These are phyloP conservation scores for Copromyces sp. DNA, from an alignment of 495 filamentous ascomycete genomes.

Conservation along the genomic window DNA sequence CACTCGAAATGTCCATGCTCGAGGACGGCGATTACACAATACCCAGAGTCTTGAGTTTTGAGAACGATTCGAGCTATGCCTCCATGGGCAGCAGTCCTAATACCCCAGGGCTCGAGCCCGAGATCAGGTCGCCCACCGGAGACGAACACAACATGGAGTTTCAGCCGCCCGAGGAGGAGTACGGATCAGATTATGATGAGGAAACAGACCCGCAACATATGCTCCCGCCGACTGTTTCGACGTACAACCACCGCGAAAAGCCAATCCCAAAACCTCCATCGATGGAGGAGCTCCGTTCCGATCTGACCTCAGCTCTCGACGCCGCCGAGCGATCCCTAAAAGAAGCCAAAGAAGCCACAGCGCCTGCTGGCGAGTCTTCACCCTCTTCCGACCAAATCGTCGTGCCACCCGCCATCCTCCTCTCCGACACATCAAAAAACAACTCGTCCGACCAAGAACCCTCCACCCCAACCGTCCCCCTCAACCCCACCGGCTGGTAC, in stretches of 20 bases:
- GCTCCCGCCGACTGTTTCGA: conserved; percentile 92
- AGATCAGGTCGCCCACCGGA: conserved; percentile 46
- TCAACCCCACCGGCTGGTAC: conserved; percentile 47
- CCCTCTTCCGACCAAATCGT: conserved; percentile 13
- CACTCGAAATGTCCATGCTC: conserved; percentile 38
- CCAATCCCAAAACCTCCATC: conserved; percentile 81
- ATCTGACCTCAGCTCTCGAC: conserved; percentile 57
- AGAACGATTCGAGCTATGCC: conserved; percentile 45
- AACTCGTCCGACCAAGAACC: background rate
- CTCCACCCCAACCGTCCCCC: background rate
- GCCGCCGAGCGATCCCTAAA: conserved; percentile 55
- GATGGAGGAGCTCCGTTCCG: conserved; percentile 61
- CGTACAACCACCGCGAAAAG: conserved; percentile 82
- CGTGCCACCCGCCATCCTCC: conserved; percentile 11
- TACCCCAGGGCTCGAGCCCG: conserved; percentile 24
- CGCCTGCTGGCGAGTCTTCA: conserved; percentile 9
- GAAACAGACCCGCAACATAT: conserved; percentile 54
- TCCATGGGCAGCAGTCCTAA: conserved; percentile 48
- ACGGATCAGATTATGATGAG: conserved; percentile 47
- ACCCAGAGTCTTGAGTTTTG: conserved; percentile 28
- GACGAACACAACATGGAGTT: conserved; percentile 42
- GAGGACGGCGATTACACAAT: conserved; percentile 28
- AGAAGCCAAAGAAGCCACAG: conserved; percentile 28
- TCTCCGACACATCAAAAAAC: background rate
- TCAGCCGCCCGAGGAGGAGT: conserved; percentile 35